Evolutionary conservation across 2,329 filamentous ascomycete species (phyloP).

Genomic region (Alternaria infectoria): DNA sequence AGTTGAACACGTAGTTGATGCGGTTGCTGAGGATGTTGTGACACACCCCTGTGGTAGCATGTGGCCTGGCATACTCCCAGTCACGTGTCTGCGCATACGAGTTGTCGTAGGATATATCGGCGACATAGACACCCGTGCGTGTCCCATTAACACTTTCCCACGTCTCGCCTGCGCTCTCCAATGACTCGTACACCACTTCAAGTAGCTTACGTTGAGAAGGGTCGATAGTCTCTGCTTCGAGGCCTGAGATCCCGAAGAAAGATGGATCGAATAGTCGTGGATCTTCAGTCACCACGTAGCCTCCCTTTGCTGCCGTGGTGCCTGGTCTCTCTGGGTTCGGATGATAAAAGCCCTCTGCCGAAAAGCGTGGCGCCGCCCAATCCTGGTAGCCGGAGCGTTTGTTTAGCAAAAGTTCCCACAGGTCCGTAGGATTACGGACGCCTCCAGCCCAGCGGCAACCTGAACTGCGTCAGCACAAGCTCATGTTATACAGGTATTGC

Average conservation of each 20-base stretch:
- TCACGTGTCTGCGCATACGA: constrained; percentile 14
- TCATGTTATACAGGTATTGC: not conserved
- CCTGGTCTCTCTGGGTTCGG: constrained; percentile 28
- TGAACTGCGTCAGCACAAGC: not conserved
- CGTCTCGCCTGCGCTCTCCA: constrained; percentile 48
- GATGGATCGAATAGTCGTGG: constrained; percentile 44
- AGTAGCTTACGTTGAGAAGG: constrained; percentile 38
- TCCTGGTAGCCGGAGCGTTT: constrained; percentile 36
- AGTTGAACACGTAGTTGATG: constrained; percentile 37
- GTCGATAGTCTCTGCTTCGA: constrained; percentile 33
- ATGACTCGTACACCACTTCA: constrained; percentile 42
- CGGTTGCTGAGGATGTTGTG: constrained; percentile 32
- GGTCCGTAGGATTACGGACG: constrained; percentile 6
- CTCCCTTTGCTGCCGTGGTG: constrained; percentile 20
- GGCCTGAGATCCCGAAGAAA: constrained; percentile 35
- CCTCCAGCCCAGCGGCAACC: constrained; percentile 33
- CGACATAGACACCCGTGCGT: constrained; percentile 30
- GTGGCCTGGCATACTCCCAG: constrained; percentile 13
- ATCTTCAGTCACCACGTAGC: constrained; percentile 43
- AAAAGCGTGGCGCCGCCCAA: constrained; percentile 37
- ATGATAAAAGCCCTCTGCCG: constrained; percentile 45
- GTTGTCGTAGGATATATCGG: not conserved
- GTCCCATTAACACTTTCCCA: constrained; percentile 32
- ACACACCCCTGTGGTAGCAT: constrained; percentile 20
- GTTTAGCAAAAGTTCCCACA: constrained; percentile 39